A percentile compares a stretch with the other conserved stretches of the same genome.
phyloP scores from a whole-genome alignment of 1,139 yeast genomes.

The Saccharomyces hybrid region DNA sequence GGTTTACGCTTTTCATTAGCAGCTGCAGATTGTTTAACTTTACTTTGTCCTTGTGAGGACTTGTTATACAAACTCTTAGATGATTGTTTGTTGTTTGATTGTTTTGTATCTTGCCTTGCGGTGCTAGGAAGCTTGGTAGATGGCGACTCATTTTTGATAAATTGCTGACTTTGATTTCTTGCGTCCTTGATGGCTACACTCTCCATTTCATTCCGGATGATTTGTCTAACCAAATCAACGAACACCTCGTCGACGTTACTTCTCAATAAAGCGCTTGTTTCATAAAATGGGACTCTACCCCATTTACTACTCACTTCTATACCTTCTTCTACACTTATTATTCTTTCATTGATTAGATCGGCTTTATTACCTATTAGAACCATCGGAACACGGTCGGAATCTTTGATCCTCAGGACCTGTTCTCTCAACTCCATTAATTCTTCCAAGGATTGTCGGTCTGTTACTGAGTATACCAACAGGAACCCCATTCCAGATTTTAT shows the following conservation, averaged over 20 bases:
- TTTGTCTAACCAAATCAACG: slow-evolving; percentile 80
- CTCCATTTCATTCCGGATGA: slow-evolving; percentile 59
- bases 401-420: slow-evolving; percentile 56
- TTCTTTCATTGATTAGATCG: slow-evolving; percentile 71
- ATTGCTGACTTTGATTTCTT: slow-evolving; percentile 6
- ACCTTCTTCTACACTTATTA: slow-evolving; percentile 72
- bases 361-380: slow-evolving; percentile 85
- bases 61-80: neutral
- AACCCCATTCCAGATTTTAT: slow-evolving; percentile 85
- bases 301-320: slow-evolving; percentile 73
- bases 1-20: neutral
- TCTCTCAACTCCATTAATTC: slow-evolving; percentile 40
- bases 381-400: slow-evolving; percentile 66
- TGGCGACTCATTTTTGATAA: neutral
- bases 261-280: slow-evolving; percentile 87
- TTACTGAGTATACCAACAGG: slow-evolving; percentile 79
- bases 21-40: neutral
- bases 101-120: neutral
- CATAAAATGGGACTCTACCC: slow-evolving; percentile 88
- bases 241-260: slow-evolving; percentile 89
- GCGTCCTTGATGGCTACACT: slow-evolving; percentile 15
- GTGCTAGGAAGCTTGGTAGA: slow-evolving; percentile 1
- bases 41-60: neutral
- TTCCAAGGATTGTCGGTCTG: slow-evolving; percentile 77
- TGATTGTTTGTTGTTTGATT: slow-evolving; percentile 2